phyloP scores from a whole-genome alignment of 1,284 basidiomycete species.

The Sphagnurus paluster region DNA sequence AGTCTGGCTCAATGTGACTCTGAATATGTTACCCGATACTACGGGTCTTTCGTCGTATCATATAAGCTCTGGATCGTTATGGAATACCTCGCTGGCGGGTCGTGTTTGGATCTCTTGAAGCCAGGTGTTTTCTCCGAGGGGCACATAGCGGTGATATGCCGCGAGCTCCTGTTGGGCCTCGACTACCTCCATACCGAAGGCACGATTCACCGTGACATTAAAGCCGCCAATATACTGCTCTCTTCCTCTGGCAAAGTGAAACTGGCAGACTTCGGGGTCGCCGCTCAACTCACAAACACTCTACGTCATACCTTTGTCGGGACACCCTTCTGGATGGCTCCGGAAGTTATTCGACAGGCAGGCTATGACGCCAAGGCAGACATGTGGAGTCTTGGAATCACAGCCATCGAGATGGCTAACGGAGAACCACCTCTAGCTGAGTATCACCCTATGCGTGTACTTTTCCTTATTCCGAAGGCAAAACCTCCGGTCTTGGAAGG shows the following conservation, averaged over 20 bases:
- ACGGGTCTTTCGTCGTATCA: slow-evolving; percentile 94
- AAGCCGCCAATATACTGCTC: slow-evolving; percentile 94
- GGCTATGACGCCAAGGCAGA: slow-evolving; percentile 97
- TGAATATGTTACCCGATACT: slow-evolving; percentile 94
- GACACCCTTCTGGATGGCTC: slow-evolving; percentile 98
- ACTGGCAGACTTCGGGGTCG: slow-evolving; percentile 96
- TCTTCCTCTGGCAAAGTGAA: slow-evolving; percentile 93
- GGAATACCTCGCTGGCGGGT: slow-evolving; percentile 99
- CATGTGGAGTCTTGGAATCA: slow-evolving; percentile 97
- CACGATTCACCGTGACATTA: slow-evolving; percentile 98
- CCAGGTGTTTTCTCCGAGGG: slow-evolving; percentile 87
- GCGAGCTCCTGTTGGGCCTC: slow-evolving; percentile 91
- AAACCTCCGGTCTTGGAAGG: slow-evolving; percentile 92
- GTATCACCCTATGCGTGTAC: slow-evolving; percentile 94
- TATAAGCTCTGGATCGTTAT: slow-evolving; percentile 99
- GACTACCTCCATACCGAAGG: slow-evolving; percentile 94
- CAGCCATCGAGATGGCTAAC: slow-evolving; percentile 94
- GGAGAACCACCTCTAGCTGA: slow-evolving; percentile 93
- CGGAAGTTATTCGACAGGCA: slow-evolving; percentile 95
- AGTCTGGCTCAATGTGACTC: slow-evolving; percentile 95
- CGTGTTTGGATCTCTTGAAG: slow-evolving; percentile 93
- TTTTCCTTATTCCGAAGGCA: slow-evolving; percentile 96
- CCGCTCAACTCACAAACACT: slow-evolving; percentile 88
- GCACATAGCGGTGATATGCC: slow-evolving; percentile 93
- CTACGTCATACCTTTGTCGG: slow-evolving; percentile 93